Base-by-base conservation (phyloP, 2,329 filamentous ascomycete genomes). In the Tolypocladium tropicale region DNA sequence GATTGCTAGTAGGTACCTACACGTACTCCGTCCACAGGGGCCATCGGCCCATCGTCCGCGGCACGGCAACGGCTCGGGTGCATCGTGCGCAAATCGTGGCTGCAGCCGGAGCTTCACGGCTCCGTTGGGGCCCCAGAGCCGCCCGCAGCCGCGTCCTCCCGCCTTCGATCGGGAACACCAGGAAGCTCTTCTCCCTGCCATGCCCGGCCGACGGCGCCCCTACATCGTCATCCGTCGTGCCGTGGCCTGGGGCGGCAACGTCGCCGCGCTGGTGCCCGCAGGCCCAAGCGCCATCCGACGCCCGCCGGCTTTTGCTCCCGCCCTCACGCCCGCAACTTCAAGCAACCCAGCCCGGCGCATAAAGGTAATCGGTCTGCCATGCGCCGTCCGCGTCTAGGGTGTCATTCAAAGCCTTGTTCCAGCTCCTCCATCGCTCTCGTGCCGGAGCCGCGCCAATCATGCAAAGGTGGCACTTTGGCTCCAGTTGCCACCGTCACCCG, bases 401-500 rank as follows among this genome's bases (percentile, higher is more conserved):
- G n/a, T n/a, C n/a, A n/a, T n/a, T 49, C 46, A 49, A 21, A 23
- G 3, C 18, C 16, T 28, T 14, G 7, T 28, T 18, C 5, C 14
- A 9, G 16, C 25, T 32, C 21, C 46, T 49, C 46, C 46, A 18
- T 49, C 28, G 30, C 23, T 21, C 41, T 37, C 32, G 23, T 25
- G 12, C 12, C 46, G 16, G 25, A 21, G 46, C 28, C 16, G 18
- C 46, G 18, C 34, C 23, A 52, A 48, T 78, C 69, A 82, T 62
- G 74, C 71, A 70, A 85, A 86, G 53, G 68, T 68, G 41, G 73
- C 76, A 18, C 75, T 68, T 53, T 71, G 71, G 56, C 66, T 77
- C 85, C 85, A 88, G 12, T 70, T 70, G 25, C 71, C 76, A 28
- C 79, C 78, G 50, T 79, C 76, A 12, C 80, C 82, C 7, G 74